Conservation (phyloP, 2,329 filamentous ascomycete genomes). For the Tothia fuscella region DNA sequence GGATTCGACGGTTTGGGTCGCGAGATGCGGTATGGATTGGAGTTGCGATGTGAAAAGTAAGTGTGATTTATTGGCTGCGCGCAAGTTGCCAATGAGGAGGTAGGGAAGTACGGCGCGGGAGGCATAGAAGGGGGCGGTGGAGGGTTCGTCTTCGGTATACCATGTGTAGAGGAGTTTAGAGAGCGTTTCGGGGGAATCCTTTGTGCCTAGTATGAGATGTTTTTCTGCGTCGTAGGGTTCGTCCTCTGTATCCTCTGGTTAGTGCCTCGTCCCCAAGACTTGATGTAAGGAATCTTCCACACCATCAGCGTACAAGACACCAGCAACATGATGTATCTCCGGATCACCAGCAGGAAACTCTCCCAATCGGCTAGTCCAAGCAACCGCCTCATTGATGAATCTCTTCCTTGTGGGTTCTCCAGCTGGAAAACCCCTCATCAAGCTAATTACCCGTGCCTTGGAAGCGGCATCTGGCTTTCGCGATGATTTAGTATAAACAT, state of each 20-base stretch:
- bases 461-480: conserved; percentile 61
- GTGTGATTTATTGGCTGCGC: conserved; percentile 74
- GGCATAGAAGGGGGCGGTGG: conserved; percentile 76
- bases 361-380: conserved; percentile 76
- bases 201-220: conserved; percentile 79
- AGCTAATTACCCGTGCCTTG: conserved; percentile 62
- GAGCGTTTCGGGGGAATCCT: conserved; percentile 72
- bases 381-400: conserved; percentile 76
- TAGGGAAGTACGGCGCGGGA: conserved; percentile 84
- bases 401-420: conserved; percentile 88
- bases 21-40: conserved; percentile 49
- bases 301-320: conserved; percentile 75
- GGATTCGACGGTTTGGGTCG: conserved; percentile 69
- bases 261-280: conserved; percentile 2
- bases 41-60: conserved; percentile 62
- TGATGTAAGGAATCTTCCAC: conserved; percentile 13
- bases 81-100: conserved; percentile 78
- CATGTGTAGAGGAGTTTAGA: conserved; percentile 80
- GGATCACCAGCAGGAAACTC: conserved; percentile 86
- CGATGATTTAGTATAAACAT: conserved; percentile 81
- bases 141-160: conserved; percentile 81
- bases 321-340: conserved; percentile 85
- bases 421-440: conserved; percentile 67
- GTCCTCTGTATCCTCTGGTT: conserved; percentile 47
- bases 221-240: conserved; percentile 88